Base-by-base conservation (phyloP, 2,329 filamentous ascomycete genomes). In the Aureobasidium namibiae region DNA sequence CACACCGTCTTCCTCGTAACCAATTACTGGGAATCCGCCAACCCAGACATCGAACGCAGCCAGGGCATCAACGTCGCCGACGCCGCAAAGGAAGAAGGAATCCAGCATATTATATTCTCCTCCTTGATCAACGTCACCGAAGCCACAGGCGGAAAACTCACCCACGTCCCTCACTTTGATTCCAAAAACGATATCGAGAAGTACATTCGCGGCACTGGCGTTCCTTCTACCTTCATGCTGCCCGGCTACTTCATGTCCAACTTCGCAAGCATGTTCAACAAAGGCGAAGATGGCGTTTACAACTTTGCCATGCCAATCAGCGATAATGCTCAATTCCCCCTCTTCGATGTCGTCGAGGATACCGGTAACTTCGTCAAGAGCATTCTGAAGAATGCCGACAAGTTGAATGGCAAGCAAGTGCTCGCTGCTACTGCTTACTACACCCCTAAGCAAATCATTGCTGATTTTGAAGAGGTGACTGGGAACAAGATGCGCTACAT, bases 1-100 rank as follows among this genome's bases (percentile, higher is more conserved):
- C 67, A 76, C 48, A 76, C 76, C n/a, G 78, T 81, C 41, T 83
- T 78, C 64, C 75, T 71, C 34, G 74, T 82, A 13, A 82, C 80
- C 34, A 78, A 81, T 68, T 80, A 66, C 68, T 80, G 78, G 78
- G 74, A 78, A 39, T 41, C 64, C 29, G 59, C 66, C 60, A 63
- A 67, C 36, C 65, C 71, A 6, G 66, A 71, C 18, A 60, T 65
- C 2, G 71, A 73, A 46, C 62, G 69, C 5, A 41, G 62, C 31
- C 70, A 72, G 57, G 70, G 71, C 24, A 69, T 68, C 61, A 66
- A 66, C 29, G 70, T 73, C 36, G 70, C 74, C 24, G 62, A 75
- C 2, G 65, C 65, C 0, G 60, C 59, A 39, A 67, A 68, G 42
- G 62, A 54, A 4, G 63, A 66, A 5, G 70, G 69, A 10, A 69